Base-by-base conservation (phyloP, 148 eudicot species). In the Heliosperma pusillum region DNA sequence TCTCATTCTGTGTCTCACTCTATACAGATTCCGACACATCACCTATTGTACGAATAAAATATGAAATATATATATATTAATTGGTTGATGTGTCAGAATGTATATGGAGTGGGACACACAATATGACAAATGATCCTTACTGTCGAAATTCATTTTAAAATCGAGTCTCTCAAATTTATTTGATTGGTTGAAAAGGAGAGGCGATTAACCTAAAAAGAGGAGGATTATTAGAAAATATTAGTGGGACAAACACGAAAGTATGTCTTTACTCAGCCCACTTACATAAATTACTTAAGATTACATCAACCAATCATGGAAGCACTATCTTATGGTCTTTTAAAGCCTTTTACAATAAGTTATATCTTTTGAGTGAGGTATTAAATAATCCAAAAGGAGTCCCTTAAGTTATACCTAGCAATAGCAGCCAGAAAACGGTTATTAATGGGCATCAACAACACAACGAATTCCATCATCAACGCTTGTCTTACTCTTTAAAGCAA, bases 241-340 rank as follows among this genome's bases (percentile, higher is more conserved):
- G 73, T 76, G 68, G 79, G 66, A 59, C n/a, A 29, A 52, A 30
- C 1, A 44, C 0, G 45, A 58, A 68, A 69, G 33, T 24, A 2
- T 69, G 57, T 76, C 74, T 42, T 45, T 24, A 26, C 26, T 61
- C 2, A 10, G 50, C 36, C 50, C 52, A 53, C 66, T 67, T 36
- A 73, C 24, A 50, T 52, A 22, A 47, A 62, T 70, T 47, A 26
- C 70, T 77, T 77, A 27, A 77, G 74, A 59, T 26, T 69, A 61
- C 60, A 44, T 62, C 47, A 60, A 77, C 74, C 79, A 77, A 77
- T 60, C 45, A 70, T n/a, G n/a, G n/a, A 8, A 69, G 20, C 12
- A 10, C n/a, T 58, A 58, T 58, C 26, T 9, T 65, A 12, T 10
- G 3, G 42, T 53, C 22, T 56, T 16, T 71, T 21, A 9, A 0